These are phyloP conservation scores for Alternaria sp. DNA, from an alignment of 2,329 filamentous ascomycete genomes.

Conservation along the genomic window DNA sequence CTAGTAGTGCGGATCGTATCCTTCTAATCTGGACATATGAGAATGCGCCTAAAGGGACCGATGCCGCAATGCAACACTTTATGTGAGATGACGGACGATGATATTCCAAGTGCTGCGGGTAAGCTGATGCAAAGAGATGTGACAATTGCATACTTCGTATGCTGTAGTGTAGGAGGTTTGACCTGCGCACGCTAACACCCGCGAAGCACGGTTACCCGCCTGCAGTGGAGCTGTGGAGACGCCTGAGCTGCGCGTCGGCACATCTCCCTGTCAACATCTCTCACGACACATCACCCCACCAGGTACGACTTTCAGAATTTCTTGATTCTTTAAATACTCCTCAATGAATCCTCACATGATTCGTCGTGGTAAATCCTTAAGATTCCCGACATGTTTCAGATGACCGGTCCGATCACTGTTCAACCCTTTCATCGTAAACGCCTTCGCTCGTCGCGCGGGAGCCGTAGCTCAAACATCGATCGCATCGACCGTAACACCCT, in stretches of 20 bases:
- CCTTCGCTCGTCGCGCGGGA: constrained; percentile 35
- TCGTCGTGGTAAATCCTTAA: constrained; percentile 38
- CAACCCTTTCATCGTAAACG: constrained; percentile 32
- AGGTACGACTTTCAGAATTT: background rate
- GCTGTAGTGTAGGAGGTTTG: background rate
- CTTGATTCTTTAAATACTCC: constrained; percentile 25
- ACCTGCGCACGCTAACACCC: background rate
- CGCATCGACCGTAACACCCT: constrained; percentile 84
- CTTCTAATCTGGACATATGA: background rate
- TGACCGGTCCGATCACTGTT: constrained; percentile 33
- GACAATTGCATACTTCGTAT: background rate
- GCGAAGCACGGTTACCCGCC: background rate
- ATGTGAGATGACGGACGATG: background rate
- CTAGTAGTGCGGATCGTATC: background rate
- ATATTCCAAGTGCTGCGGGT: background rate
- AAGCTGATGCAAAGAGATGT: background rate
- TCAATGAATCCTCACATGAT: constrained; percentile 39
- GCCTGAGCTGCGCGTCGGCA: constrained; percentile 8
- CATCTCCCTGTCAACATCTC: background rate
- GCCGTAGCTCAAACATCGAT: constrained; percentile 73
- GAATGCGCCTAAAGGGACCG: background rate
- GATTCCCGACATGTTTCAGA: constrained; percentile 39
- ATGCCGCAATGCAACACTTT: background rate
- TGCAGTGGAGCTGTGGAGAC: constrained; percentile 9
- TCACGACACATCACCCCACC: constrained; percentile 1